Evolutionary conservation across 441 rosid genomes (phyloP).

Genomic region (Euphorbia celastroides): DNA sequence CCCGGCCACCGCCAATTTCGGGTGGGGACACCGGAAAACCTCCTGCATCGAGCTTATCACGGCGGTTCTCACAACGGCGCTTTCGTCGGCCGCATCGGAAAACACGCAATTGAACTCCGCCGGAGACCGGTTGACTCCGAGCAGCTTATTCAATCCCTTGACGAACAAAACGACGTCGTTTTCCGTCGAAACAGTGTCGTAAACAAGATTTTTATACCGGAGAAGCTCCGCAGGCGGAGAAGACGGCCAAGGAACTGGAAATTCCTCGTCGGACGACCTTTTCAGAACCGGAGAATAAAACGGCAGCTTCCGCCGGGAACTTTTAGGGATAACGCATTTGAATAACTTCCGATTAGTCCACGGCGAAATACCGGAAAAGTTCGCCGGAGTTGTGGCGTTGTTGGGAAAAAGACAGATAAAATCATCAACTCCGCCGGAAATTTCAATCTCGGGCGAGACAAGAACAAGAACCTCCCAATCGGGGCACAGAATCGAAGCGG

Average conservation of each 20-base stretch:
- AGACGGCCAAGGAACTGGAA: constrained; percentile 15
- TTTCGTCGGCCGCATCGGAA: constrained; percentile 22
- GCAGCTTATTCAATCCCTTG: constrained; percentile 59
- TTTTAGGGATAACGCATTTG: constrained; percentile 47
- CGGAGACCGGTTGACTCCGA: constrained; percentile 43
- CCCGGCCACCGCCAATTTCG: constrained; percentile 29
- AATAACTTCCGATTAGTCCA: constrained; percentile 43
- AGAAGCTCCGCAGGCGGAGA: constrained; percentile 29
- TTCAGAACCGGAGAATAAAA: constrained; percentile 45
- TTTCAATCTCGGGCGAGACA: constrained; percentile 22
- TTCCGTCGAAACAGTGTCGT: constrained; percentile 63
- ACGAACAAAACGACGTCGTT: constrained; percentile 68
- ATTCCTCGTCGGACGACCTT: constrained; percentile 12
- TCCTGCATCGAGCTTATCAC: constrained; percentile 79
- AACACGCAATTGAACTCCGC: constrained; percentile 56
- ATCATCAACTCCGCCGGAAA: constrained; percentile 1
- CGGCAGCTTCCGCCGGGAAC: constrained; percentile 40
- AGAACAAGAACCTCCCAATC: constrained; percentile 66
- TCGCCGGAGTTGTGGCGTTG: constrained; percentile 45
- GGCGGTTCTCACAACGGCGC: constrained; percentile 36
- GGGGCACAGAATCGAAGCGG: constrained; percentile 53
- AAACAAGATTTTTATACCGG: constrained; percentile 49
- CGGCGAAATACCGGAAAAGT: constrained; percentile 40
- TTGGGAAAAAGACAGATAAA: constrained; percentile 55
- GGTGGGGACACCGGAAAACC: constrained; percentile 66